Evolutionary conservation across 441 rosid species (phyloP), one percentile per base, ranked within the genome.

Genomic region (Jatropha multifida): DNA sequence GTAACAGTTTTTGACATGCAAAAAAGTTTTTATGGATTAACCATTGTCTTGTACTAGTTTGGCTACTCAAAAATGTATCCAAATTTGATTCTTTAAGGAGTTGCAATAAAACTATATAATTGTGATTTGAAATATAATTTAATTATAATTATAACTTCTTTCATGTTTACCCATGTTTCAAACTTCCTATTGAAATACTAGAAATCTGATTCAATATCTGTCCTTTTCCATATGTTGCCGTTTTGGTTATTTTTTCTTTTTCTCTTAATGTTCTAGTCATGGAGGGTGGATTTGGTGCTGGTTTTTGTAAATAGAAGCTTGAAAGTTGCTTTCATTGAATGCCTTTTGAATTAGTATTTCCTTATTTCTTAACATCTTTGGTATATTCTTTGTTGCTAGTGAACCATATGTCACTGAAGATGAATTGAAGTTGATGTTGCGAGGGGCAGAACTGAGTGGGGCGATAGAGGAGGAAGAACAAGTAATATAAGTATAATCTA

Each of bases 381-480:
- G 18, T 4, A 23, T 79, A 20, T 64, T 73, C 15, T 40, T 80
- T 56, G 73, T 75, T 46, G 44, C 68, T 77, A 96, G 98, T 23
- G 98, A 96, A 80, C 99, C 97, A 59, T 94, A 91, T 80, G 99
- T 96, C 76, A 96, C 99, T 77, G 98, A 96, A 82, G 99, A 96
- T 76, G 98, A 96, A 87, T 71, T 96, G 81, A 94, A 96, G 85
- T 81, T 94, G 85, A 94, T 96, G 99, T 77, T 96, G 84, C 89
- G 98, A 52, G 99, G 99, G 62, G 99, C 98, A 79, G 98, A 94
- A 83, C 66, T 96, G 77, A 96, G 99, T 76, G 99, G 99, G 12
- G 98, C 98, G 23, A 96, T 96, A 78, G 99, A 96, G 86, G 99
- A 96, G 89, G 99, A 96, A 81, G 99, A 96, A 78, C 99, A 96